Evolutionary conservation across 495 filamentous ascomycete species (phyloP).

Genomic region (Penicillium coffeae): DNA sequence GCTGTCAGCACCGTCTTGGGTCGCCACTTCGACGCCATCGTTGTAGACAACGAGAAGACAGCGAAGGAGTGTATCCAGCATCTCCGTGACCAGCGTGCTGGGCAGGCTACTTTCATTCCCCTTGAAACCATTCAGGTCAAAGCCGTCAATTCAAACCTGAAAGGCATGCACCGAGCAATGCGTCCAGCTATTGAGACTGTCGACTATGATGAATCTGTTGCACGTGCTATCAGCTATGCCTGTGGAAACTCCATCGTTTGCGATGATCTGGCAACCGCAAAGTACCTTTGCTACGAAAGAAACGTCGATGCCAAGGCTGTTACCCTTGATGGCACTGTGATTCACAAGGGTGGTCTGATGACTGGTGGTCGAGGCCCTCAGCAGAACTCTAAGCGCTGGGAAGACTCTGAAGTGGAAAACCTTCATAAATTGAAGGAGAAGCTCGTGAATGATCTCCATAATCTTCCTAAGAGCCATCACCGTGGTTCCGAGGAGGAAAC

Average conservation of each 20-base stretch:
- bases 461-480: conserved; percentile 70
- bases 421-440: conserved; percentile 69
- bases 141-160: conserved; percentile 80
- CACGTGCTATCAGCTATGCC: conserved; percentile 89
- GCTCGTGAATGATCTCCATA: conserved; percentile 64
- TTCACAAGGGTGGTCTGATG: conserved; percentile 97
- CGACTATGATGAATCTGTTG: conserved; percentile 81
- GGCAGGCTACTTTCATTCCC: conserved; percentile 88
- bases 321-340: conserved; percentile 85
- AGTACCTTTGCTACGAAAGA: conserved; percentile 81
- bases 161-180: conserved; percentile 79
- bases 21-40: conserved; percentile 85
- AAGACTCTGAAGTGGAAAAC: conserved; percentile 82
- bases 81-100: conserved; percentile 79
- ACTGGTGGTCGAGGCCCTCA: conserved; percentile 83
- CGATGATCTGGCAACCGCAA: conserved; percentile 79
- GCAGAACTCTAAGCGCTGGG: conserved; percentile 76
- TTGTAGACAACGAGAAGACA: conserved; percentile 95
- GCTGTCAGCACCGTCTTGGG: conserved; percentile 91
- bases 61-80: conserved; percentile 93
- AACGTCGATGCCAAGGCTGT: conserved; percentile 90
- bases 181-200: conserved; percentile 94
- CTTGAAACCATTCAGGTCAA: conserved; percentile 96
- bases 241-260: conserved; percentile 96
- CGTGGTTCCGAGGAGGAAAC: conserved; percentile 72